Conservation (phyloP, 2,329 filamentous ascomycete genomes). For the Coniochaeta ligniaria region DNA sequence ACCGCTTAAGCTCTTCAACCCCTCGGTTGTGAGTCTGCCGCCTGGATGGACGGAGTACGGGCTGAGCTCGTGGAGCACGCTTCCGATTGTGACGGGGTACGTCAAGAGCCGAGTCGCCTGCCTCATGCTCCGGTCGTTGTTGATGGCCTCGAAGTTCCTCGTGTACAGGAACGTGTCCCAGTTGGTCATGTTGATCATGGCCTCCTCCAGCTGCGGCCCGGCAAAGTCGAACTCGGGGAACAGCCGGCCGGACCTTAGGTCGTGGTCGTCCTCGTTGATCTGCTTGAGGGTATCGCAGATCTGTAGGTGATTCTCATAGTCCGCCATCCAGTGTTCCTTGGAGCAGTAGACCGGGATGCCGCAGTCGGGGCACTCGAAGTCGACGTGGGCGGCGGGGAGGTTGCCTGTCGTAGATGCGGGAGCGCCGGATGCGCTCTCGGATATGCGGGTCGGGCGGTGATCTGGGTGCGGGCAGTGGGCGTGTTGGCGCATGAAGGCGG, state of each 20-base stretch:
- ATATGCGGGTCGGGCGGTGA: conserved; percentile 68
- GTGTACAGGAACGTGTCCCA: conserved; percentile 98
- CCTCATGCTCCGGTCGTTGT: conserved; percentile 82
- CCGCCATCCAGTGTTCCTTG: conserved; percentile 90
- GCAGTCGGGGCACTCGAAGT: conserved; percentile 94
- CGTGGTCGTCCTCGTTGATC: conserved; percentile 98
- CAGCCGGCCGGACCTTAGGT: conserved; percentile 79
- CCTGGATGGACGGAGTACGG: conserved; percentile 76
- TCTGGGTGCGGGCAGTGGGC: conserved; percentile 89
- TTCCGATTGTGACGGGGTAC: conserved; percentile 87
- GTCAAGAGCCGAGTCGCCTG: conserved; percentile 91
- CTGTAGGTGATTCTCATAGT: conserved; percentile 88
- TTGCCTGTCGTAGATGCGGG: conserved; percentile 34
- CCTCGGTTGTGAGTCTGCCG: conserved; percentile 75
- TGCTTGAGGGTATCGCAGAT: conserved; percentile 87
- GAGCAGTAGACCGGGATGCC: conserved; percentile 91
- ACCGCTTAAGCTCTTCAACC: conserved; percentile 91
- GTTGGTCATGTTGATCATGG: conserved; percentile 92
- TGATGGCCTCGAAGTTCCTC: conserved; percentile 82
- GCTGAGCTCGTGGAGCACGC: conserved; percentile 87
- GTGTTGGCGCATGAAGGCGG: conserved; percentile 86
- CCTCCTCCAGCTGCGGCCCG: conserved; percentile 82
- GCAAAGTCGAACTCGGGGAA: conserved; percentile 95
- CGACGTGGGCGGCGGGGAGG: conserved; percentile 70
- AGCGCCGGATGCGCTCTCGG: conserved; percentile 56